Evolutionary conservation across 208 protist genomes (phyloP).

Genomic region (Acanthamoeba castellanii): DNA sequence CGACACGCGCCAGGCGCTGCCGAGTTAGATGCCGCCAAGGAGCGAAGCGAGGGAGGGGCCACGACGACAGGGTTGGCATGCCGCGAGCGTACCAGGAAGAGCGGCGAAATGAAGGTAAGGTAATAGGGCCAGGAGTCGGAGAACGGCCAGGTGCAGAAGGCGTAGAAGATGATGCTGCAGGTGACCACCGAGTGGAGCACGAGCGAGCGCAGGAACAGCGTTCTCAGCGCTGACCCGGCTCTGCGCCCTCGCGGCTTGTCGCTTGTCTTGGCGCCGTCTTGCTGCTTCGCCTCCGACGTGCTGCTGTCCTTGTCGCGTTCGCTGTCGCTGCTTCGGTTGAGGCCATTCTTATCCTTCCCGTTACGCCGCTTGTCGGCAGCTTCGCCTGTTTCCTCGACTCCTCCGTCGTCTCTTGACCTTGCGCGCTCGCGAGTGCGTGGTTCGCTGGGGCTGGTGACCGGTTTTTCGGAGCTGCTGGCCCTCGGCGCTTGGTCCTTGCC

Average conservation of each 20-base stretch:
- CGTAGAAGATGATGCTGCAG: constrained; percentile 47
- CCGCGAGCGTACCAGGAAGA: background rate
- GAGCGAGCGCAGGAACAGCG: constrained; percentile 5
- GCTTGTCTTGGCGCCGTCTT: background rate
- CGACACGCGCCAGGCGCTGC: too few relatives aligned
- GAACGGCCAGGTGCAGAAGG: background rate
- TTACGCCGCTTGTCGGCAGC: background rate
- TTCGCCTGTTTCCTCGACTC: background rate
- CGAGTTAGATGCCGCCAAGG: background rate
- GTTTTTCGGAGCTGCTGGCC: background rate
- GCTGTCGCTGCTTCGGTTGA: background rate
- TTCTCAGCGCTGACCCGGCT: background rate
- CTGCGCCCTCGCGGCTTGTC: background rate
- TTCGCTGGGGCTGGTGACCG: background rate
- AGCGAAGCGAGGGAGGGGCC: background rate
- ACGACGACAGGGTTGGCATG: too few relatives aligned
- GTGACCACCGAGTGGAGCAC: background rate
- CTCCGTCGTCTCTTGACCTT: background rate
- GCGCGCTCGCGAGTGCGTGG: background rate
- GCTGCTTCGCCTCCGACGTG: background rate
- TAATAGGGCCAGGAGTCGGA: background rate
- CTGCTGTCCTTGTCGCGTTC: too few relatives aligned
- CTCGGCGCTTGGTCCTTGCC: background rate
- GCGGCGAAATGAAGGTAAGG: background rate
- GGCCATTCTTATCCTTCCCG: background rate